Base-by-base conservation (phyloP, 2,329 filamentous ascomycete species). In the Botrytis elliptica region DNA sequence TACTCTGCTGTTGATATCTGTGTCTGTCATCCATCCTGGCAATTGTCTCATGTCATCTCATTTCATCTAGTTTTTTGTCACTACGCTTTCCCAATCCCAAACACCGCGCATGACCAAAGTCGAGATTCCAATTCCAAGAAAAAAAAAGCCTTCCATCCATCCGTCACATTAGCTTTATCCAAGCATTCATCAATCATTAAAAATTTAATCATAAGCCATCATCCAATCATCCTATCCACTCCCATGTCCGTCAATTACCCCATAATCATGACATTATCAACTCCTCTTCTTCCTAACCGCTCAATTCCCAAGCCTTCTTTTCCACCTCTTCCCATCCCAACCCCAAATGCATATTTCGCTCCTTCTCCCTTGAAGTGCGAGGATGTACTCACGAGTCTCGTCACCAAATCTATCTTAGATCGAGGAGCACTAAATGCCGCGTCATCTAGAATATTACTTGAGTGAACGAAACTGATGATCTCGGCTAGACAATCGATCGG, bases 381-480 rank as follows among this genome's bases (percentile, higher is more conserved):
- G 44, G 74, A 76, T 29, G 68, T 73, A 6, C 76, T 78, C 69
- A 77, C 90, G 3, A 97, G 84, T 60, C 92, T 85, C 0, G 88
- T 89, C 36, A 91, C 86, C 33, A 98, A 86, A 76, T 94, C 91
- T 0, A 85, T 85, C 76, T 90, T 91, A n/a, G 86, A 90, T 42
- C 86, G 85, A 4, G 91, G 89, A 55, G 90, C 88, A 69, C 90
- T 87, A 80, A 98, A 95, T 0, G 92, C 88, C 16, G 90, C 86
- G 79, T 97, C 94, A 8, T 88, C 85, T 2, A 93, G 84, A 29
- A 97, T 84, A 38, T 91, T 91, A 62, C 90, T 91, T 77, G 91
- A 90, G 74, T 93, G 90, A 60, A 95, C 85, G 81, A 95, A 95
- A 79, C 90, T 91, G 77, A 97, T 87, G 36, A 95, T 85, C 80